A percentile compares a stretch with the other conserved stretches of the same genome.
Evolutionary conservation across 257 asterid genomes (phyloP).

Genomic region (Agastache rugosa): DNA sequence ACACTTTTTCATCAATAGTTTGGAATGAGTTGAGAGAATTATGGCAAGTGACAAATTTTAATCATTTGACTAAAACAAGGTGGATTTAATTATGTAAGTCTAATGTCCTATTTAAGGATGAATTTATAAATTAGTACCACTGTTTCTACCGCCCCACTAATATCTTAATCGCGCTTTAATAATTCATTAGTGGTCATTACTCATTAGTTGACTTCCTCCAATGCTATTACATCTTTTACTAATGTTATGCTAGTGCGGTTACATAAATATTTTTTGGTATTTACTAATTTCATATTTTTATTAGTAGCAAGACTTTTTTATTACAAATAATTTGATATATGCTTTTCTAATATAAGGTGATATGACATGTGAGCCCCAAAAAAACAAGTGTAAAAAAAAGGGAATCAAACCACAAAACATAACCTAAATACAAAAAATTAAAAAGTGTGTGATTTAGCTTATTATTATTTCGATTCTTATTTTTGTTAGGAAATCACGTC

Average conservation of each 20-base stretch:
- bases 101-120: conserved; percentile 22
- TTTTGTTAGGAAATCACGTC: too few relatives aligned
- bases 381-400: too few relatives aligned
- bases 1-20: neutral
- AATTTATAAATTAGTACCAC: neutral
- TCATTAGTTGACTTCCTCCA: conserved; percentile 38
- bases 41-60: neutral
- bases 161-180: conserved; percentile 3
- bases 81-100: neutral
- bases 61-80: neutral
- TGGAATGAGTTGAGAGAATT: neutral
- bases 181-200: conserved; percentile 35
- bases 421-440: too few relatives aligned
- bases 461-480: too few relatives aligned
- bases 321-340: too few relatives aligned
- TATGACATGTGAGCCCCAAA: too few relatives aligned
- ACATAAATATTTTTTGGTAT: neutral
- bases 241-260: conserved; percentile 32
- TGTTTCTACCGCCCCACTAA: conserved; percentile 46
- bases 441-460: too few relatives aligned
- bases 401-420: too few relatives aligned
- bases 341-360: too few relatives aligned
- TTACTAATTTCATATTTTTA: too few relatives aligned
- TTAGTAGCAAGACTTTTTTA: too few relatives aligned
- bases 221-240: conserved; percentile 5